Percentiles rank a stretch among this genome's conserved stretches.
Evolutionary conservation across 805 yeast species (phyloP).

Genomic region (Starmerella ratchasimensis): DNA sequence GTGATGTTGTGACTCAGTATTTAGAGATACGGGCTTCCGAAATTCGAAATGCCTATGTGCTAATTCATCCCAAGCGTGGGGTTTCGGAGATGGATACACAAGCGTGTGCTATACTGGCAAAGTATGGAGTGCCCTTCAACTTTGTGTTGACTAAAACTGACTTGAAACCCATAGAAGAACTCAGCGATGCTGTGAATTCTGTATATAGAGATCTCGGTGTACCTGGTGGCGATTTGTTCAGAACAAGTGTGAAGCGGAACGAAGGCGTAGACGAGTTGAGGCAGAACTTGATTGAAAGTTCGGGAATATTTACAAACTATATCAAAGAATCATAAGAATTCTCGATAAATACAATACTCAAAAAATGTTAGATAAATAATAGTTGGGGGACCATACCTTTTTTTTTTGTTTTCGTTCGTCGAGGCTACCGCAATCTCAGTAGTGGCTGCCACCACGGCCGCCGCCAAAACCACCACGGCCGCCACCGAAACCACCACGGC

Average conservation of each 20-base stretch:
- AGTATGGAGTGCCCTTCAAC: constrained; percentile 54
- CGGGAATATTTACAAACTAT: constrained; percentile 19
- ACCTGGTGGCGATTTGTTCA: constrained; percentile 3
- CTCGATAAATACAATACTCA: constrained; percentile 18
- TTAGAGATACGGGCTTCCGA: constrained; percentile 37
- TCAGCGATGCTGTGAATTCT: constrained; percentile 5
- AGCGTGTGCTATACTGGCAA: constrained; percentile 38
- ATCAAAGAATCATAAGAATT: neutral
- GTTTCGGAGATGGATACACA: constrained; percentile 42
- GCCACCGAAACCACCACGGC: constrained; percentile 23
- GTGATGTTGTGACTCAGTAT: constrained; percentile 52
- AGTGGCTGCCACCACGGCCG: constrained; percentile 18
- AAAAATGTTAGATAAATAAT: neutral
- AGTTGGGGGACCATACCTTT: neutral
- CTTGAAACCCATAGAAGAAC: neutral
- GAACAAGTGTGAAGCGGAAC: constrained; percentile 17
- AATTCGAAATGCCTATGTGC: constrained; percentile 44
- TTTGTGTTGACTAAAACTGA: constrained; percentile 70
- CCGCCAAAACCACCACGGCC: constrained; percentile 24
- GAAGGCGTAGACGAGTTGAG: constrained; percentile 23
- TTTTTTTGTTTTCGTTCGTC: neutral
- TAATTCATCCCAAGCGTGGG: constrained; percentile 48
- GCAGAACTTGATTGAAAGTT: constrained; percentile 17
- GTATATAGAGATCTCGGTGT: constrained; percentile 2
- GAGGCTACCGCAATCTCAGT: neutral